Evolutionary conservation across 2,329 filamentous ascomycete genomes (phyloP).

Genomic region (Colletotrichum melonis): DNA sequence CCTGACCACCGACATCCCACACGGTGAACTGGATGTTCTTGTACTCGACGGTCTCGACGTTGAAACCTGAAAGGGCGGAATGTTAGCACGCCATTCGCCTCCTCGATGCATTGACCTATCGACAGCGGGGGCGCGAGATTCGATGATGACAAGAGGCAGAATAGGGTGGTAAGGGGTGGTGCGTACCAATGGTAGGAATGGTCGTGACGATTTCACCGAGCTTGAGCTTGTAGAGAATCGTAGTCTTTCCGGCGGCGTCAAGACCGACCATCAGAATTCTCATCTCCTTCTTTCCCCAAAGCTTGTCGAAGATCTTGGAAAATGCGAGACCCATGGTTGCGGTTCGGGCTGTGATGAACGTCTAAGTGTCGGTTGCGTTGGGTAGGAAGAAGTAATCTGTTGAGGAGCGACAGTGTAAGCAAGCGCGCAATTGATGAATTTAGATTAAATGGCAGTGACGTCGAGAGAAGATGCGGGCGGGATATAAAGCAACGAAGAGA

Average conservation of each 20-base stretch:
- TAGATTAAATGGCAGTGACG: conserved; percentile 25
- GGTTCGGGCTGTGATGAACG: conserved; percentile 51
- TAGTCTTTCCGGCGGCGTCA: conserved; percentile 99
- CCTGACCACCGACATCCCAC: conserved; percentile 99
- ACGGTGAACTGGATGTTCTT: conserved; percentile 99
- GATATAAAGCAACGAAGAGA: conserved; percentile 21
- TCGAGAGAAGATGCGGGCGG: conserved; percentile 24
- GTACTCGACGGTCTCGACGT: conserved; percentile 99
- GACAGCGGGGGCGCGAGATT: conserved; percentile 3
- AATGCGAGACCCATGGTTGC: conserved; percentile 97
- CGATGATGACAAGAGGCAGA: not conserved
- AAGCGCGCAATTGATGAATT: conserved; percentile 27
- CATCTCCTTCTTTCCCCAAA: conserved; percentile 99
- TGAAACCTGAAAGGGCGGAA: conserved; percentile 76
- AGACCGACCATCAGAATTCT: conserved; percentile 99
- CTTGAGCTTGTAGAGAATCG: conserved; percentile 99
- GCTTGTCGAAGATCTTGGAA: conserved; percentile 94
- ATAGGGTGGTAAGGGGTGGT: conserved; percentile 5
- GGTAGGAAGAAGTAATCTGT: conserved; percentile 39
- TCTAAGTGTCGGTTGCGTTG: conserved; percentile 47
- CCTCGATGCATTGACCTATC: conserved; percentile 4
- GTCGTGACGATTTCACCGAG: conserved; percentile 99
- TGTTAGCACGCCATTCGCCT: conserved; percentile 39
- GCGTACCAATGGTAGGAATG: conserved; percentile 95
- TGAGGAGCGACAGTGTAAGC: conserved; percentile 24